Evolutionary conservation across 2,329 filamentous ascomycete genomes (phyloP), one percentile per base, ranked within the genome.

Genomic region (Colletotrichum eleusines): DNA sequence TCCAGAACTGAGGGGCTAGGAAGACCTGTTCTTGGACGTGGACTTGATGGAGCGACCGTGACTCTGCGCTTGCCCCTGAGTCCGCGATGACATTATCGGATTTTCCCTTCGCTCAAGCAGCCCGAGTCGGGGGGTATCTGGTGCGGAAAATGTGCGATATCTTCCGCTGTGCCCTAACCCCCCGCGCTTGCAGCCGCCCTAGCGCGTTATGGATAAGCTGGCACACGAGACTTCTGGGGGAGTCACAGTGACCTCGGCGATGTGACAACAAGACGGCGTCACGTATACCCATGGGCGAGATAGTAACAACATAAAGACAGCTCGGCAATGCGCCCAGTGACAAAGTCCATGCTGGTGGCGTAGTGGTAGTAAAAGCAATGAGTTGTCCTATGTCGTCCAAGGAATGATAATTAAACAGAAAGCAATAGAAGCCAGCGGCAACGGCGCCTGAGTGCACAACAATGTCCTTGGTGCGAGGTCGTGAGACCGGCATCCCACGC

Each of bases 1-100:
- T 96, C 73, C 92, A 94, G 83, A 92, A 93, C 82, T 92, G 80
- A 86, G 71, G 67, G 63, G 50, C 35, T 55, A 18, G 28, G 26
- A 46, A 38, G n/a, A 38, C n/a, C 23, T 8, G 14, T 28, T 50
- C 35, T 55, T 20, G 28, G 58, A 42, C 20, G n/a, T 57, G 28
- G 59, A 28, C 46, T 18, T 53, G 38, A 3, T 54, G 46, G 50
- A 16, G 28, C 11, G 38, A 48, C 28, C 12, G 46, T 48, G 54
- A 31, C 38, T 59, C 33, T 40, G 53, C 42, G 28, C 16, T 18
- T 26, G 44, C n/a, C 40, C 23, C 33, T 50, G 50, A 11, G 40
- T 26, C 53, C 28, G 28, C 26, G 57, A 70, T 20, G 33, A 46
- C 55, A 5, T 1, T 61, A 26, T 18, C 14, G 23, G 50, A 55